Percentiles rank a stretch among this genome's conserved stretches.
These are phyloP conservation scores for Colletotrichum gigasporum DNA, from an alignment of 2,329 filamentous ascomycete species.

Conservation along the genomic window DNA sequence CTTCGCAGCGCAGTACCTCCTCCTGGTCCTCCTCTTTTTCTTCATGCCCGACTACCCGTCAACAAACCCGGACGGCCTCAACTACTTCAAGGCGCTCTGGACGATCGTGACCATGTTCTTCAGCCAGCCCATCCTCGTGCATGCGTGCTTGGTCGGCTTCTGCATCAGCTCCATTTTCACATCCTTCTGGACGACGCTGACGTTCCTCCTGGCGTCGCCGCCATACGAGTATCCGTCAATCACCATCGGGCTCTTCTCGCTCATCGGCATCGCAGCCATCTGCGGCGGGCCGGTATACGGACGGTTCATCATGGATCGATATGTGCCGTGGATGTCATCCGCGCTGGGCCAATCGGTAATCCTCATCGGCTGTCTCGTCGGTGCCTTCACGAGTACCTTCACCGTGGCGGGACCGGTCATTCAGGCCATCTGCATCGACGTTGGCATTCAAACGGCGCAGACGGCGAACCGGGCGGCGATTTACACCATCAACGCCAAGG, in stretches of 20 bases:
- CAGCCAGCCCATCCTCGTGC: constrained; percentile 74
- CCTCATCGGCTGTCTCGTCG: constrained; percentile 70
- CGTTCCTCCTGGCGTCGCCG: constrained; percentile 76
- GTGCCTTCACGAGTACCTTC: constrained; percentile 73
- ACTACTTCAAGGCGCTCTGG: constrained; percentile 72
- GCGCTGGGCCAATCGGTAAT: constrained; percentile 68
- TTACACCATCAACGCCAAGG: constrained; percentile 75
- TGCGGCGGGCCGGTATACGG: constrained; percentile 75
- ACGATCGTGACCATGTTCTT: constrained; percentile 72
- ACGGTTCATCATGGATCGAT: constrained; percentile 74
- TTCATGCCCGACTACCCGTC: constrained; percentile 86
- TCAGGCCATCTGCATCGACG: constrained; percentile 75
- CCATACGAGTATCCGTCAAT: constrained; percentile 76
- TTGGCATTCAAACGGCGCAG: constrained; percentile 77
- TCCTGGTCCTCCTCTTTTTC: constrained; percentile 71
- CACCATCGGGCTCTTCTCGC: constrained; percentile 79
- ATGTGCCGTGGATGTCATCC: constrained; percentile 74
- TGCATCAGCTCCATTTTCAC: constrained; percentile 63
- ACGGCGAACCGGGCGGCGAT: constrained; percentile 78
- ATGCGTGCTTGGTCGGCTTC: constrained; percentile 74
- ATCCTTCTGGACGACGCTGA: constrained; percentile 72
- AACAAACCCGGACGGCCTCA: constrained; percentile 72
- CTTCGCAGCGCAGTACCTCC: constrained; percentile 74
- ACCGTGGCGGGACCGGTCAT: constrained; percentile 77
- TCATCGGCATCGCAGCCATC: constrained; percentile 79